phyloP scores from a whole-genome alignment of 202 grass and related monocot genomes.

The Cymbopogon flexuosus region DNA sequence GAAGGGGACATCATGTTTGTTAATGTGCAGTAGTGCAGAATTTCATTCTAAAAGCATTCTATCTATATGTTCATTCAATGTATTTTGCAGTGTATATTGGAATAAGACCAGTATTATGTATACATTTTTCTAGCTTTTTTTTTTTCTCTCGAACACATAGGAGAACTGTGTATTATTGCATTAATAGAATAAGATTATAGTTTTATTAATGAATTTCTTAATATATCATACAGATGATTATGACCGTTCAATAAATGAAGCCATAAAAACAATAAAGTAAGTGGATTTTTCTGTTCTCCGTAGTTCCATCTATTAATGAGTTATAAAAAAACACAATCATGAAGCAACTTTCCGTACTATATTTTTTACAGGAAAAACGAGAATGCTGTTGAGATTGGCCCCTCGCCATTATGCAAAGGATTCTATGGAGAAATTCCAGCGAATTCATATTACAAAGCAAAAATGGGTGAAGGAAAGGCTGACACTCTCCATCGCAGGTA shows the following conservation, averaged over 20 bases:
- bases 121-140: background rate
- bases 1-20: background rate
- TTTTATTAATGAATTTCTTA: background rate
- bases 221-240: slow-evolving; percentile 82
- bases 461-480: slow-evolving; percentile 46
- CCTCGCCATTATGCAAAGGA: slow-evolving; percentile 42
- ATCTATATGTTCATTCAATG: background rate
- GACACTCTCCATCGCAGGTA: slow-evolving; percentile 69
- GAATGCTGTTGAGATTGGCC: slow-evolving; percentile 47
- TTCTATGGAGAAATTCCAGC: slow-evolving; percentile 45
- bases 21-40: too few species aligned
- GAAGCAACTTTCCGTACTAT: slow-evolving; percentile 25
- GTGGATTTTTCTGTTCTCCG: slow-evolving; percentile 36
- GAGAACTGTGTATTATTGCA: background rate
- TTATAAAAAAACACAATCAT: slow-evolving; percentile 8
- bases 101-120: background rate
- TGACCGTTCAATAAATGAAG: slow-evolving; percentile 94
- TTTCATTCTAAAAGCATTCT: too few species aligned
- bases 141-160: slow-evolving; percentile 1
- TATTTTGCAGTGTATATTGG: background rate
- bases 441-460: slow-evolving; percentile 43
- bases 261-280: slow-evolving; percentile 90
- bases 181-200: background rate
- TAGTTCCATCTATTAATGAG: background rate
- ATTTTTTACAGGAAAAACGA: slow-evolving; percentile 56